Evolutionary conservation across 2,329 filamentous ascomycete species (phyloP).

Genomic region (Hypocrella siamensis): DNA sequence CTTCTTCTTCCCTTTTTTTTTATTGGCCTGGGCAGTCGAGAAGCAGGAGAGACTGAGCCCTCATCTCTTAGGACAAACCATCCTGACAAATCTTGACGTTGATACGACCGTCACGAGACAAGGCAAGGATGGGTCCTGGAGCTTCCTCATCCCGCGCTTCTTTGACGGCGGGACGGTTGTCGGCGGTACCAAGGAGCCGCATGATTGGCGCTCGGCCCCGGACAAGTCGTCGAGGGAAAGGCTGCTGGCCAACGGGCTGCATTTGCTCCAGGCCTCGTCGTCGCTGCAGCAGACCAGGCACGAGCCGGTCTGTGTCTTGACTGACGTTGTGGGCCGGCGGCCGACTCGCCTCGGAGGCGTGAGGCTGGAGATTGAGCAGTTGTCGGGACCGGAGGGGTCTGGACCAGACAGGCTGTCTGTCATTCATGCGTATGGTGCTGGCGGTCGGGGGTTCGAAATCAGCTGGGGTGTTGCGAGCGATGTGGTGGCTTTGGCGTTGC

Average conservation of each 20-base stretch:
- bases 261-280: conserved; percentile 5
- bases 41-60: conserved; percentile 1
- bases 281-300: neutral
- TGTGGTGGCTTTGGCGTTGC: conserved; percentile 15
- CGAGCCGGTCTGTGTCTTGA: conserved; percentile 14
- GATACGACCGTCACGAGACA: conserved; percentile 38
- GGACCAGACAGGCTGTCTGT: conserved; percentile 2
- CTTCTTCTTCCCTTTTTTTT: neutral
- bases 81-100: conserved; percentile 21
- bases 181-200: conserved; percentile 46
- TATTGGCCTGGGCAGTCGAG: too few relatives aligned
- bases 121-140: conserved; percentile 44
- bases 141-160: conserved; percentile 44
- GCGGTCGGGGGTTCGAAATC: conserved; percentile 41
- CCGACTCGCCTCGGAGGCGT: conserved; percentile 29
- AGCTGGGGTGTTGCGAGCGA: conserved; percentile 42
- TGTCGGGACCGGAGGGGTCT: neutral
- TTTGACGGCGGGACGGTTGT: conserved; percentile 47
- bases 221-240: conserved; percentile 26
- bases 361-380: conserved; percentile 35
- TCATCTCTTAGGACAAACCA: conserved; percentile 15
- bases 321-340: conserved; percentile 27
- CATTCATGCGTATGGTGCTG: conserved; percentile 42
- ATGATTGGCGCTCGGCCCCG: conserved; percentile 26
- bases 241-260: conserved; percentile 24